Percentiles rank a stretch among this genome's conserved stretches.
These are phyloP conservation scores for Exophiala sp. DNA, from an alignment of 2,329 filamentous ascomycete genomes.

Conservation along the genomic window DNA sequence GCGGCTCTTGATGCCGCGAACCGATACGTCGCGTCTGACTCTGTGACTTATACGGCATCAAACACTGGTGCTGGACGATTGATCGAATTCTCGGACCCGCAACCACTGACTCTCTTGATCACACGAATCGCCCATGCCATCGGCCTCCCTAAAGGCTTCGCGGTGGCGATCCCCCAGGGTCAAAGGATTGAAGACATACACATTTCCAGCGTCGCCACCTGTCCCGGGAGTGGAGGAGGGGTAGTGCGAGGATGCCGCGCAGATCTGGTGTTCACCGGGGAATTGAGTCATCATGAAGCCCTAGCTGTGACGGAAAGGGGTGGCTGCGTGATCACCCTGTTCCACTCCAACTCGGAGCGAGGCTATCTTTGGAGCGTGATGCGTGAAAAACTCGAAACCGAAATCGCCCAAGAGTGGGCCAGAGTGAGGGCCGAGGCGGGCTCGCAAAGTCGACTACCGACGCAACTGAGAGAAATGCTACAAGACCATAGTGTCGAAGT, in stretches of 20 bases:
- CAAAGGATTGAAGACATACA: constrained; percentile 48
- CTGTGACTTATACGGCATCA: constrained; percentile 34
- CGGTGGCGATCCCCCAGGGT: constrained; percentile 58
- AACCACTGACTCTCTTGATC: constrained; percentile 54
- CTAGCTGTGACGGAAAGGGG: constrained; percentile 79
- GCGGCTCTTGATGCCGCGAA: constrained; percentile 32
- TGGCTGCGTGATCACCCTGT: constrained; percentile 73
- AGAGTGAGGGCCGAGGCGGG: constrained; percentile 41
- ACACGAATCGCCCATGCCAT: constrained; percentile 56
- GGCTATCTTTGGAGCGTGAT: constrained; percentile 71
- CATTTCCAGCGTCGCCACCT: constrained; percentile 72
- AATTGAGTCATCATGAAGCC: constrained; percentile 89
- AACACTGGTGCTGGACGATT: constrained; percentile 58
- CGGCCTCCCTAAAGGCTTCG: constrained; percentile 61
- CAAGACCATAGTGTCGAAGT: constrained; percentile 56
- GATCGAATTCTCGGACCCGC: constrained; percentile 49
- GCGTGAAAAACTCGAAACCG: constrained; percentile 56
- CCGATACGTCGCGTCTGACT: constrained; percentile 29
- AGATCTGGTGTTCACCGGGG: constrained; percentile 82
- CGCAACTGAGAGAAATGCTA: constrained; percentile 45
- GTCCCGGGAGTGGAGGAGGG: constrained; percentile 78
- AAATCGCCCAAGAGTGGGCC: constrained; percentile 54
- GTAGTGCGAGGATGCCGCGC: constrained; percentile 50
- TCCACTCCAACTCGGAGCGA: constrained; percentile 90
- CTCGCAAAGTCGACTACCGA: constrained; percentile 33